A percentile compares a stretch with the other conserved stretches of the same genome.
phyloP scores from a whole-genome alignment of 768 basidiomycete genomes.

The Hydnomerulius pinastri region DNA sequence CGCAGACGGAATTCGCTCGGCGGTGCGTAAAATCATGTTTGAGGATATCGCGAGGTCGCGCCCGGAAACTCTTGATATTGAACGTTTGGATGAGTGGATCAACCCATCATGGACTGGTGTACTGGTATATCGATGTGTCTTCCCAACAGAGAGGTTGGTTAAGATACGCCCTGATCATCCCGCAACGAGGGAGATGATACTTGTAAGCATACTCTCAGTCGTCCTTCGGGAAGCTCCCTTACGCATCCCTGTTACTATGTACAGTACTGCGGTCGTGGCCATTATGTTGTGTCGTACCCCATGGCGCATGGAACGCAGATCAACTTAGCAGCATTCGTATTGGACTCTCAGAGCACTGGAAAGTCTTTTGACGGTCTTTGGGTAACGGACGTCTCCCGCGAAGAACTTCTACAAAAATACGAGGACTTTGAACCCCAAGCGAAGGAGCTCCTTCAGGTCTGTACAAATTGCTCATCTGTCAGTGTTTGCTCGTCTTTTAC shows the following conservation, averaged over 20 bases:
- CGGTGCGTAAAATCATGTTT: constrained; percentile 14
- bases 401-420: constrained; percentile 30
- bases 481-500: neutral
- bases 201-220: constrained; percentile 16
- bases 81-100: constrained; percentile 2
- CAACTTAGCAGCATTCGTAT: constrained; percentile 35
- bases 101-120: constrained; percentile 42
- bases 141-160: constrained; percentile 31
- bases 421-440: constrained; percentile 38
- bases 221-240: neutral
- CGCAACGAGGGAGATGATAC: constrained; percentile 14
- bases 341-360: constrained; percentile 28
- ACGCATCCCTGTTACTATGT: neutral
- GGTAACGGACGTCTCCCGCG: constrained; percentile 24
- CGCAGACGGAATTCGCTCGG: constrained; percentile 39
- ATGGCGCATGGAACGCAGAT: constrained; percentile 34
- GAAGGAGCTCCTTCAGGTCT: constrained; percentile 14
- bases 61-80: constrained; percentile 22
- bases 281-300: constrained; percentile 43
- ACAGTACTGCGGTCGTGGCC: neutral
- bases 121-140: constrained; percentile 38
- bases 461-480: too few relatives aligned
- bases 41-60: constrained; percentile 19
- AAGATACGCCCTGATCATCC: constrained; percentile 17
- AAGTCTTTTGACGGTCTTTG: constrained; percentile 29